Conservation (phyloP, 768 basidiomycete species). For the Macrocybe gigantea region DNA sequence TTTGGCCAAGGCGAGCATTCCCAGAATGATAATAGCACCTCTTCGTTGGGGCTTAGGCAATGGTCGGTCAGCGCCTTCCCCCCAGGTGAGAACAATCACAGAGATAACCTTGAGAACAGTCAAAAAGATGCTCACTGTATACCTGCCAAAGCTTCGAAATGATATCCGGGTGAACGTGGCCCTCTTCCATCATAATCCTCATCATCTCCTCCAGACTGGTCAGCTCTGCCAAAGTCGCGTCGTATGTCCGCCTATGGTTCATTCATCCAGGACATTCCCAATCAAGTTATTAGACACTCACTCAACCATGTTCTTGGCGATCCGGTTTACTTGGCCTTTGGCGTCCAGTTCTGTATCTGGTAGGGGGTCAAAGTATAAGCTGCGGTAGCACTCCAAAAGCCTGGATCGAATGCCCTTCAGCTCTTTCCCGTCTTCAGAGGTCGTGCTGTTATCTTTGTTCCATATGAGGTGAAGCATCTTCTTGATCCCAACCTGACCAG, state of each 20-base stretch:
- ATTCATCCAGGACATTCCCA: background rate
- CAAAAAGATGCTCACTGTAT: conserved; percentile 59
- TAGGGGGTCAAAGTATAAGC: conserved; percentile 82
- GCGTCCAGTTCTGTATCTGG: conserved; percentile 52
- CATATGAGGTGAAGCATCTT: conserved; percentile 97
- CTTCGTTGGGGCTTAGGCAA: conserved; percentile 84
- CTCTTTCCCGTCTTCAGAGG: conserved; percentile 62
- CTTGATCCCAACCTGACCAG: conserved; percentile 72
- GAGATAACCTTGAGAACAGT: background rate
- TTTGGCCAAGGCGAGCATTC: conserved; percentile 90
- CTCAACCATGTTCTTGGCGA: conserved; percentile 98
- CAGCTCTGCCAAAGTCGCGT: conserved; percentile 88
- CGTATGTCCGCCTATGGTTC: conserved; percentile 70
- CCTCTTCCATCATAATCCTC: conserved; percentile 92
- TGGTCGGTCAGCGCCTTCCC: conserved; percentile 61
- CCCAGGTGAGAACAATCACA: background rate
- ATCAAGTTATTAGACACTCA: conserved; percentile 27
- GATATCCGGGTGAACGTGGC: conserved; percentile 77
- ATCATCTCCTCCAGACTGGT: conserved; percentile 97
- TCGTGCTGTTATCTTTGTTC: conserved; percentile 85
- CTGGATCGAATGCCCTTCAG: conserved; percentile 84
- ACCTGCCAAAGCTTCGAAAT: conserved; percentile 93
- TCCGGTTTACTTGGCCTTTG: conserved; percentile 85
- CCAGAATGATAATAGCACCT: conserved; percentile 93
- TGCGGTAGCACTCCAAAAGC: conserved; percentile 84